Base-by-base conservation (phyloP, 345 rosid genomes). In the Aethionema arabicum region DNA sequence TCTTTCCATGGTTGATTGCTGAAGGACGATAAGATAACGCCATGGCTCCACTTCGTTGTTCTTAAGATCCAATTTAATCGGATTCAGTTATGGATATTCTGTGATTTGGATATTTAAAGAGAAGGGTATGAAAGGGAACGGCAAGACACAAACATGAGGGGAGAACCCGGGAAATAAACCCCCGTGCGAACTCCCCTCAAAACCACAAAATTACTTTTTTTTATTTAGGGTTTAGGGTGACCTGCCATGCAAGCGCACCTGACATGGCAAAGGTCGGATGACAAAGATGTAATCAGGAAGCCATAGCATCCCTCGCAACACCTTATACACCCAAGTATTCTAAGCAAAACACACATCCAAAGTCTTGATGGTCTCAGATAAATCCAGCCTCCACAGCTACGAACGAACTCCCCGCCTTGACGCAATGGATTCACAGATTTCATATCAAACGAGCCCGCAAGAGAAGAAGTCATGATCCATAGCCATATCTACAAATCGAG, bases 171-270 rank as follows among this genome's bases (percentile, higher is more conserved):
- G 82, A 55, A 82, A 80, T 29, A 30, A 63, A n/a, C 0, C 61
- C 83, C 86, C 85, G 77, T 87, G 86, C 96, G 95, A 83, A 52
- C 96, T 80, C 95, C 91, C 70, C 96, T 79, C 85, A 6, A 46
- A 51, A 72, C 64, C 59, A 78, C 77, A 56, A 79, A 76, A 71
- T 0, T 1, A 3, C 0, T 3, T 2, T 11, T 11, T 44, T 86
- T 86, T 82, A 78, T 84, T 78, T 59, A 70, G 63, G 30, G 77
- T 14, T 9, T 31, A 65, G 55, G 41, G 69, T 65, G 95, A 87
- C 91, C 95, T 72, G 91, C 95, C 95, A 83, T 74, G 85, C 95
- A 78, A 87, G 95, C 95, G 88, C 95, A 87, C 95, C 95, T 77
- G 81, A 14, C 85, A 83, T 85, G 87, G 91, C 95, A 87, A 87